phyloP scores from a whole-genome alignment of 2,329 filamentous ascomycete genomes.

The Acrocalymma vagum region DNA sequence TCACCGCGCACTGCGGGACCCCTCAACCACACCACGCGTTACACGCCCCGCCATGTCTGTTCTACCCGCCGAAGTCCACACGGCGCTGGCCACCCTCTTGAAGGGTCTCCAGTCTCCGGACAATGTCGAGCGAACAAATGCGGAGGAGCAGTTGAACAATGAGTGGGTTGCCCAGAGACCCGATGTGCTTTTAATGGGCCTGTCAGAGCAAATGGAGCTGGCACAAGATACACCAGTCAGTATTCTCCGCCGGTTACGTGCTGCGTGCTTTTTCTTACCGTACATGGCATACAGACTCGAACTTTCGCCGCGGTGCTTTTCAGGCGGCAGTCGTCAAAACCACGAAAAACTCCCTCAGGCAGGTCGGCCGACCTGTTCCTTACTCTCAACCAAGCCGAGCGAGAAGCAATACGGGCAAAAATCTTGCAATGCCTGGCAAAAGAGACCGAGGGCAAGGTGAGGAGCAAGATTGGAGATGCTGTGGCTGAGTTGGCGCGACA shows the following conservation, averaged over 20 bases:
- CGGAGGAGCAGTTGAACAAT: conserved; percentile 88
- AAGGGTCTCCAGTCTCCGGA: conserved; percentile 89
- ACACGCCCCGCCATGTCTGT: conserved; percentile 73
- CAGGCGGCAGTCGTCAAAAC: conserved; percentile 89
- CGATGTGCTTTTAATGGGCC: conserved; percentile 89
- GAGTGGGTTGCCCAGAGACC: conserved; percentile 87
- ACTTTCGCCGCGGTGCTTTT: conserved; percentile 95
- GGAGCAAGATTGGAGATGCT: conserved; percentile 98
- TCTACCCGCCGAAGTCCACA: conserved; percentile 82
- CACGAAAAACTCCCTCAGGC: conserved; percentile 76
- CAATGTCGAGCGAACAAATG: conserved; percentile 83
- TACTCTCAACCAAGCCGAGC: conserved; percentile 76
- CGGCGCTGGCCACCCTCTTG: conserved; percentile 85
- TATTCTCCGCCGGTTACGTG: not conserved
- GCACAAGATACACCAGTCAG: conserved; percentile 77
- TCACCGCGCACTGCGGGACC: conserved; percentile 26
- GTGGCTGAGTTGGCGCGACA: conserved; percentile 94
- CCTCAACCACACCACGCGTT: conserved; percentile 21
- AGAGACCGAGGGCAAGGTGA: conserved; percentile 77
- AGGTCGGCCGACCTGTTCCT: conserved; percentile 83
- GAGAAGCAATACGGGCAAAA: conserved; percentile 81
- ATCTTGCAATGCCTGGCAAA: conserved; percentile 78
- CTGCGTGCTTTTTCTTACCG: conserved; percentile 3
- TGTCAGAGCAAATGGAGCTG: conserved; percentile 88
- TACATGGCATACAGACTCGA: conserved; percentile 68